phyloP scores from a whole-genome alignment of 73 alveolate genomes.

The Paramecium pentaurelia region DNA sequence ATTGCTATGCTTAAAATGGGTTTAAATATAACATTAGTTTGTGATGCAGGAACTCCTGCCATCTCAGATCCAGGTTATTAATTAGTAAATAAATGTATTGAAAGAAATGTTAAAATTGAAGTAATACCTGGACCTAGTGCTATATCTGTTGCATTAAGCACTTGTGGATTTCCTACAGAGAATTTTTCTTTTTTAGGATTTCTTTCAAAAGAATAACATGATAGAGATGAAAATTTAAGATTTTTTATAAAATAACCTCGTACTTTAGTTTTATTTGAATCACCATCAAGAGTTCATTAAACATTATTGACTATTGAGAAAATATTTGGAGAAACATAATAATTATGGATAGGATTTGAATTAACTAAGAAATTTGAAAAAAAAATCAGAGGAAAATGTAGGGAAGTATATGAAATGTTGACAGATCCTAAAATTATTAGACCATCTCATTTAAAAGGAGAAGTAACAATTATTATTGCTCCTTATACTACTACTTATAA shows the following conservation, averaged over 20 bases:
- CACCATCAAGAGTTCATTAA: conserved; percentile 12
- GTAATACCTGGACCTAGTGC: conserved; percentile 89
- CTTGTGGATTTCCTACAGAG: conserved; percentile 82
- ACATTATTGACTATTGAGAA: not conserved
- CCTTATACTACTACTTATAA: conserved; percentile 59
- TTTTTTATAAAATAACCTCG: conserved; percentile 68
- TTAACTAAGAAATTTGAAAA: conserved; percentile 79
- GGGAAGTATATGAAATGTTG: conserved; percentile 50
- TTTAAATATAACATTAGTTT: conserved; percentile 75
- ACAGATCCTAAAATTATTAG: conserved; percentile 28
- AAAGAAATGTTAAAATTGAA: conserved; percentile 71
- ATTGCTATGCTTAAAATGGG: conserved; percentile 80
- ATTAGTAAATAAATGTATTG: conserved; percentile 68
- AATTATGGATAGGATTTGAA: conserved; percentile 74
- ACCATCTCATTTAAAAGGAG: conserved; percentile 75
- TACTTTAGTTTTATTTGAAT: conserved; percentile 57
- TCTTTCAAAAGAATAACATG: conserved; percentile 58
- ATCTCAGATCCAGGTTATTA: conserved; percentile 87
- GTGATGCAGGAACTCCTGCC: conserved; percentile 95
- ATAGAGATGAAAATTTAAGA: conserved; percentile 57
- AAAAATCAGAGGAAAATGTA: conserved; percentile 45
- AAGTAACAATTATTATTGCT: conserved; percentile 78
- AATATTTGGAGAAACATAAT: conserved; percentile 71
- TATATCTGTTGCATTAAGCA: conserved; percentile 72
- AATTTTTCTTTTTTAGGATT: conserved; percentile 75